Conservation (phyloP, 1,284 basidiomycete genomes). For the Ustilago vetiveriae region DNA sequence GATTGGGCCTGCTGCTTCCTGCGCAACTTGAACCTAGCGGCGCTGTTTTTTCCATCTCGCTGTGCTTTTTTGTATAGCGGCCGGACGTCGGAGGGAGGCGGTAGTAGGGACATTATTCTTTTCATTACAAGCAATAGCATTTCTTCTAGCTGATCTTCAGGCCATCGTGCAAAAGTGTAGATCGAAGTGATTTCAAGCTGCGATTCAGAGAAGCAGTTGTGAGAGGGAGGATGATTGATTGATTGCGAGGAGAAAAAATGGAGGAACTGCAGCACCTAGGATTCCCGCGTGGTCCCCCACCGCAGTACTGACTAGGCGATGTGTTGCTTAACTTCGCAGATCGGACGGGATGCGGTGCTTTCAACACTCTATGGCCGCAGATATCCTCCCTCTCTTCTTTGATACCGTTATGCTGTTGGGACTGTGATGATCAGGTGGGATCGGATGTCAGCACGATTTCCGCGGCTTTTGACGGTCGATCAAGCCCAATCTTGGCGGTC, state of each 20-base stretch:
- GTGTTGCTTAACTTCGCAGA: slow-evolving; percentile 82
- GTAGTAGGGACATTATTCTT: slow-evolving; percentile 48
- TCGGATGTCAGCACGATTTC: neutral
- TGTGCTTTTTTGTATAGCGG: slow-evolving; percentile 26
- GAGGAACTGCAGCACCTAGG: slow-evolving; percentile 82
- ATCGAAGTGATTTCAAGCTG: no score
- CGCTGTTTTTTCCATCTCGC: slow-evolving; percentile 52
- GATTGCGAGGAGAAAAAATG: slow-evolving; percentile 41
- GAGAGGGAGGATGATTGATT: no score
- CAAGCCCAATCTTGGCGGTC: neutral
- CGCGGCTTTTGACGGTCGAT: neutral
- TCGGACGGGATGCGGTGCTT: slow-evolving; percentile 83
- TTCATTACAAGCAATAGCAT: no score
- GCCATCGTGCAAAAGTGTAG: no score
- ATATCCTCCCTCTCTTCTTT: slow-evolving; percentile 67
- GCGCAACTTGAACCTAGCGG: slow-evolving; percentile 54
- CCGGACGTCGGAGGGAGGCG: slow-evolving; percentile 55
- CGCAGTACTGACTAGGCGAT: slow-evolving; percentile 83
- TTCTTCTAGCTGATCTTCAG: no score
- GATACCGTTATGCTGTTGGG: neutral
- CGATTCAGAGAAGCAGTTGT: no score
- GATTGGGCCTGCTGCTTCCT: slow-evolving; percentile 44
- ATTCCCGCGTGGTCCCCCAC: slow-evolving; percentile 85
- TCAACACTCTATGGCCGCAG: slow-evolving; percentile 81
- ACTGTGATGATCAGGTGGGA: no score